Evolutionary conservation across 805 yeast species (phyloP).

Genomic region (Starmerella stigmatis): DNA sequence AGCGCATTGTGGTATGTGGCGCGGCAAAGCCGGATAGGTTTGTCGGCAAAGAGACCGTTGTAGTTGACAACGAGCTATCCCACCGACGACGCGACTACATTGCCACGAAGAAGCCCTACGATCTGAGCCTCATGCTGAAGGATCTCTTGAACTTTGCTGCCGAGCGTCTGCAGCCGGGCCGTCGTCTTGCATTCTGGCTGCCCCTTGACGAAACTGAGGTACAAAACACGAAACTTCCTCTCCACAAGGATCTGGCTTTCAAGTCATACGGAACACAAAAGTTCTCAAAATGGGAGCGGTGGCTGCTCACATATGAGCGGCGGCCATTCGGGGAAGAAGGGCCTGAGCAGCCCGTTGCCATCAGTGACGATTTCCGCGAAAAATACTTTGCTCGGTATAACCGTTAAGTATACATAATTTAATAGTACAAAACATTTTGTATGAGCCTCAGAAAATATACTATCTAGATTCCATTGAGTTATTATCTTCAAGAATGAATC

Average conservation of each 20-base stretch:
- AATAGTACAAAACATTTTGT: neutral
- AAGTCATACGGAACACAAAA: conserved; percentile 71
- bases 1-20: conserved; percentile 88
- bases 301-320: conserved; percentile 70
- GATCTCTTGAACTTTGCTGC: conserved; percentile 70
- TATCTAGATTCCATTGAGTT: conserved; percentile 28
- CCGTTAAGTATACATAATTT: too few species aligned
- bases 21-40: conserved; percentile 56
- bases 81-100: conserved; percentile 70
- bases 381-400: conserved; percentile 61
- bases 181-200: conserved; percentile 93
- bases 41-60: conserved; percentile 55
- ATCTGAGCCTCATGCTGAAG: conserved; percentile 61
- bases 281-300: conserved; percentile 87
- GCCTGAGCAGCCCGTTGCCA: conserved; percentile 41
- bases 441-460: conserved; percentile 26
- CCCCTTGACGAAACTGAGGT: conserved; percentile 85
- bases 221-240: conserved; percentile 45
- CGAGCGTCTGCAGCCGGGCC: conserved; percentile 56
- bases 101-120: conserved; percentile 86
- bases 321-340: conserved; percentile 35
- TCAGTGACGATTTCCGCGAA: conserved; percentile 52
- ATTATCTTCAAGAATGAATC: conserved; percentile 24
- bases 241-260: conserved; percentile 61
- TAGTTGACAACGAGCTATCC: conserved; percentile 73